Evolutionary conservation across 345 rosid genomes (phyloP).

Genomic region (Mallotus nudiflorus): DNA sequence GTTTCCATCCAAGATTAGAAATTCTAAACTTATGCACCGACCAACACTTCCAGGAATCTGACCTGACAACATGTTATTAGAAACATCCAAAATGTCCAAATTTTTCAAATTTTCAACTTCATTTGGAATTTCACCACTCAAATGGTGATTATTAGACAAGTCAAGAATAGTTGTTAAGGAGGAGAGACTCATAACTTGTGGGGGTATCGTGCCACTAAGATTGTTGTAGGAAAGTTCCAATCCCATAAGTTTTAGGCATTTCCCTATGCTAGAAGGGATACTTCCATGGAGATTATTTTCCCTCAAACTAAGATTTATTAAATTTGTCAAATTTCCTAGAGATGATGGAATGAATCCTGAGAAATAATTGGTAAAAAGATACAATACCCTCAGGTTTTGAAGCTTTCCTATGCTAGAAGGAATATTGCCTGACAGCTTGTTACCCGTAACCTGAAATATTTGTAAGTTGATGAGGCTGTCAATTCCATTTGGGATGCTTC

Average conservation of each 20-base stretch:
- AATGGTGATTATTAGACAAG: background rate
- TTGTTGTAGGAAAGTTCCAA: conserved; percentile 1
- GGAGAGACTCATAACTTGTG: background rate
- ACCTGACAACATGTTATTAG: conserved; percentile 8
- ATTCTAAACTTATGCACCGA: conserved; percentile 5
- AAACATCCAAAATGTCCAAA: background rate
- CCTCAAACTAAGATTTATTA: background rate
- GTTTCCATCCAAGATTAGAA: conserved; percentile 6
- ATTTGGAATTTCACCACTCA: background rate
- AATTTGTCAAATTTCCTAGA: conserved; percentile 12
- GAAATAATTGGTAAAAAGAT: background rate
- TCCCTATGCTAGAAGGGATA: conserved; percentile 13
- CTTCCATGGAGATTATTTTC: background rate
- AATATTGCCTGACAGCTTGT: background rate
- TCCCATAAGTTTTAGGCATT: background rate
- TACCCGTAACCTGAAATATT: background rate
- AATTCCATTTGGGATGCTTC: conserved; percentile 14
- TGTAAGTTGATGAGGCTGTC: background rate
- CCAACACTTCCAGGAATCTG: conserved; percentile 13
- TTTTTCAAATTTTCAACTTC: background rate
- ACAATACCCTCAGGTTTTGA: background rate
- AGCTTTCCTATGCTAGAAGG: background rate
- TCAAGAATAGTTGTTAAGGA: background rate
- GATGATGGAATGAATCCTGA: conserved; percentile 2
- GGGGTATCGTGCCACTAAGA: background rate